phyloP scores from a whole-genome alignment of 2,329 filamentous ascomycete genomes.

The Huntiella moniliformis region DNA sequence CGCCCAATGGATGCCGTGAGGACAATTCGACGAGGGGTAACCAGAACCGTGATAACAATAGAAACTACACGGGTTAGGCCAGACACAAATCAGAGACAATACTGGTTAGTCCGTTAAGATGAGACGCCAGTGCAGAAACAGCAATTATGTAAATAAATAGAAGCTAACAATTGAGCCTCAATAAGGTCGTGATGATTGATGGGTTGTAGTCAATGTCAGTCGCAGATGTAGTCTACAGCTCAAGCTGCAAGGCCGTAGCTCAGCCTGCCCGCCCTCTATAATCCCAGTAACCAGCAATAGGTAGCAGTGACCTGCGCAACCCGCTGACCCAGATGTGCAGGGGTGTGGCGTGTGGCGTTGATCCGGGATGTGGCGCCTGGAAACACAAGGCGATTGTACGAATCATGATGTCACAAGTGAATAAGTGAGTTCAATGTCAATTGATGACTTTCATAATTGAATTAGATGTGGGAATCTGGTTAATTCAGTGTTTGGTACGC shows the following conservation, averaged over 20 bases:
- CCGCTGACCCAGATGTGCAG: neutral
- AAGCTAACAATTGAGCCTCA: neutral
- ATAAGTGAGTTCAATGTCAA: too few species aligned
- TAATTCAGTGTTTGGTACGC: too few species aligned
- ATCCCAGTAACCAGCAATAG: conserved; percentile 5
- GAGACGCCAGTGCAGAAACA: neutral
- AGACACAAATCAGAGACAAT: neutral
- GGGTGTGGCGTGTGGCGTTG: too few species aligned
- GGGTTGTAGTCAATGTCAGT: conserved; percentile 1
- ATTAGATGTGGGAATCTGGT: too few species aligned
- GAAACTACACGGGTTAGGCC: neutral
- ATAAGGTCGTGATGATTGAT: conserved; percentile 6
- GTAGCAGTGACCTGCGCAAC: conserved; percentile 12
- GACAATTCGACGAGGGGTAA: neutral
- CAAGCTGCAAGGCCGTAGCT: conserved; percentile 10
- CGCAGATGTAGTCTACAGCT: neutral
- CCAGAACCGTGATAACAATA: neutral
- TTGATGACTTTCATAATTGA: too few species aligned
- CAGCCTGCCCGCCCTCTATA: conserved; percentile 5
- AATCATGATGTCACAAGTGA: too few species aligned
- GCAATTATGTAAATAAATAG: too few species aligned
- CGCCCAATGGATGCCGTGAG: neutral
- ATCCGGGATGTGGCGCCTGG: too few species aligned
- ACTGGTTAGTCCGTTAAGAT: neutral
- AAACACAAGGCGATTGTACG: too few species aligned